phyloP scores from a whole-genome alignment of 352 stramenopile genomes.

The Globisporangium spinosum region DNA sequence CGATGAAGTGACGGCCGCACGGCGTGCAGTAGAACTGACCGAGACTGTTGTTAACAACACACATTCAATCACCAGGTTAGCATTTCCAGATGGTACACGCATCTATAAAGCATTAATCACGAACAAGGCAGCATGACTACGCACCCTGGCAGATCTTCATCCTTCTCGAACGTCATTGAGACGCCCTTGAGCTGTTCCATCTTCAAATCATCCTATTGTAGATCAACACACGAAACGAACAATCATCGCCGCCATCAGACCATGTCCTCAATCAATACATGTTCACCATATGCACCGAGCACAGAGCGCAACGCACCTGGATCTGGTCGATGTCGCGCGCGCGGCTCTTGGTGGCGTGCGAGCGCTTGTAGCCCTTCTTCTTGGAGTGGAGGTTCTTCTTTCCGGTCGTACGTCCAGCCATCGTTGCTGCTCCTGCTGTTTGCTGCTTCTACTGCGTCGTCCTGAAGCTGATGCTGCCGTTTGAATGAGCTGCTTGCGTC shows the following conservation, averaged over 20 bases:
- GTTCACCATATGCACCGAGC: background rate
- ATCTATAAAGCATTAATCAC: background rate
- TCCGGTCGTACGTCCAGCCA: slow-evolving; percentile 42
- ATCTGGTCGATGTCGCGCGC: slow-evolving; percentile 85
- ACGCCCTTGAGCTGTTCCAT: slow-evolving; percentile 59
- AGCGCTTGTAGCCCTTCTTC: slow-evolving; percentile 87
- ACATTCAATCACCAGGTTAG: background rate
- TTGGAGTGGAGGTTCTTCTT: slow-evolving; percentile 75
- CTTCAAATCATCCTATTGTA: slow-evolving; percentile 60
- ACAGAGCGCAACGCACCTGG: slow-evolving; percentile 36
- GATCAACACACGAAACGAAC: background rate
- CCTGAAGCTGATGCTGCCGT: slow-evolving; percentile 11
- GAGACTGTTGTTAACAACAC: slow-evolving; percentile 32
- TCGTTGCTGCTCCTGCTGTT: slow-evolving; percentile 26
- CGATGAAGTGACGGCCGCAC: slow-evolving; percentile 84
- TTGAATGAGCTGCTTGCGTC: slow-evolving; percentile 8
- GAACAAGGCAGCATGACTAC: slow-evolving; percentile 9
- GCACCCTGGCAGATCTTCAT: slow-evolving; percentile 82
- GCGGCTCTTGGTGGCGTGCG: slow-evolving; percentile 79
- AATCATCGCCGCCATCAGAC: background rate
- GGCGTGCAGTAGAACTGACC: slow-evolving; percentile 88
- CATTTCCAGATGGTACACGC: background rate
- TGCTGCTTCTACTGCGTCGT: slow-evolving; percentile 2
- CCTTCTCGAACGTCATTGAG: slow-evolving; percentile 62
- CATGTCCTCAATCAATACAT: background rate